Percentiles rank a stretch among this genome's conserved stretches.
Conservation (phyloP, 148 eudicot species). For the Fagopyrum esculentum region DNA sequence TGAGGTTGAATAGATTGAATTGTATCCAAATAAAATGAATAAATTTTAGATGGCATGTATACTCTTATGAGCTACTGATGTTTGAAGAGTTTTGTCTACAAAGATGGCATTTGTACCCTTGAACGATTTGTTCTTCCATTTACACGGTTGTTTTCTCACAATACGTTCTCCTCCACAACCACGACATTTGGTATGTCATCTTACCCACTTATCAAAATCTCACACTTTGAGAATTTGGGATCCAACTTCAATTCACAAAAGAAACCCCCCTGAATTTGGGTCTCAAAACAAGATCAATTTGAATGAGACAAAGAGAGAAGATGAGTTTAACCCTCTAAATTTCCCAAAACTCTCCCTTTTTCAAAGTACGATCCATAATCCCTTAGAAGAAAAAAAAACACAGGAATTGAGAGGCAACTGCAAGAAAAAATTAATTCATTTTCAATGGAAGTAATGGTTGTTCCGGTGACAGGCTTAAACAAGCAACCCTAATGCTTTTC, state of each 20-base stretch:
- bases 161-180: constrained; percentile 63
- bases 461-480: neutral
- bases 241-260: neutral
- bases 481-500: neutral
- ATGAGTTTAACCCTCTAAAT: neutral
- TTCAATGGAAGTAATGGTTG: neutral
- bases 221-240: neutral
- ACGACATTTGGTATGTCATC: constrained; percentile 57
- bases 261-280: too few relatives aligned
- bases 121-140: constrained; percentile 29
- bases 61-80: too few relatives aligned
- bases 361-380: neutral
- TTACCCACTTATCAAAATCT: neutral
- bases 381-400: neutral
- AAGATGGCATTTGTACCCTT: too few relatives aligned
- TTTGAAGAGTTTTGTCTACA: too few relatives aligned
- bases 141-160: constrained; percentile 38
- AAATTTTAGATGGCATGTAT: too few relatives aligned
- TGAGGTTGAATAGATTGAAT: too few relatives aligned
- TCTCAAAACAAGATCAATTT: neutral
- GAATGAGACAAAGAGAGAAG: neutral
- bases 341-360: neutral
- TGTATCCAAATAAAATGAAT: too few relatives aligned
- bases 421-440: neutral
- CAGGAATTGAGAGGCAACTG: neutral